Base-by-base conservation (phyloP, 2,329 filamentous ascomycete genomes). In the Hypoxylon sp. region DNA sequence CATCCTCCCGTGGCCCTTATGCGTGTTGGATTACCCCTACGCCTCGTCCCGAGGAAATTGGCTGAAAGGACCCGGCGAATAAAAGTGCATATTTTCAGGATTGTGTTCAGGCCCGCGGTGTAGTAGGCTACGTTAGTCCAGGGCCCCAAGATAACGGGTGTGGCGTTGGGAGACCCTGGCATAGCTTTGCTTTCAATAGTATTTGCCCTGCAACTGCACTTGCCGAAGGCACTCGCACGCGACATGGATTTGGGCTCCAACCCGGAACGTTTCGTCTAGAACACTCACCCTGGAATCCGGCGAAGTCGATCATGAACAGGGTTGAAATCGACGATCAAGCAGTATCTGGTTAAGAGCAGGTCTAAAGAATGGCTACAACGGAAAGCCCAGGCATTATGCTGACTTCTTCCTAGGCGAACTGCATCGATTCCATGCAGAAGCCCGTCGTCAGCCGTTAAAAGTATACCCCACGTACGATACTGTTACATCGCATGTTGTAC, bases 401-500 rank as follows among this genome's bases (percentile, higher is more conserved):
- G 3, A 9, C 33, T n/a, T n/a, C 30, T 30, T 40, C 42, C 40
- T 11, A 57, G 49, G 36, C 44, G 20, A 36, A 38, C 26, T 26
- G 22, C 22, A 30, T 33, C 55, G 20, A 54, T 55, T 36, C 16
- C 30, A 42, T 54, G 26, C 26, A 32, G 30, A 40, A 45, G 2
- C 14, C n/a, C 28, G 9, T 45, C 38, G 28, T 9, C 24, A 48
- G 4, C 12, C 44, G 36, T 32, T 59, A 30, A 45, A 46, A 51
- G 46, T 22, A 32, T 16, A 30, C 49, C 52, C 36, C 26, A 16
- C 45, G 20, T 22, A 51, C 40, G 56, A 60, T 61, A 33, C 32
- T 16, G 61, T 65, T 65, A 68, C 65, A 68, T 65, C 49, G 58
- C 24, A 36, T 50, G 26, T 36, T 22, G 40, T 22, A 30, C 18